Evolutionary conservation across 129 eudicot genomes (phyloP).

Genomic region (Logfia minima): DNA sequence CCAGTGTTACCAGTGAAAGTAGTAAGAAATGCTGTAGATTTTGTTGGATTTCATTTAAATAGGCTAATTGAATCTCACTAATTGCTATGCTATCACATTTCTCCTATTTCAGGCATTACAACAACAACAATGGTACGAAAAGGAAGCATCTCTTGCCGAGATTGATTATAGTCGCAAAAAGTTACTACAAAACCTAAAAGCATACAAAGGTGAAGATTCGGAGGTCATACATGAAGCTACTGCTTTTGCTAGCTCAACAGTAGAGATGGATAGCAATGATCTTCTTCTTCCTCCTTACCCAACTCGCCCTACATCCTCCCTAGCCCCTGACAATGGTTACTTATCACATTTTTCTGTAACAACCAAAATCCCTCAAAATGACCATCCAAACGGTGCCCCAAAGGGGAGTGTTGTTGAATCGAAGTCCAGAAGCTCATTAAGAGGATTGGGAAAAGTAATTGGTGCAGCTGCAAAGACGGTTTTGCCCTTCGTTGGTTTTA

Average conservation of each 20-base stretch:
- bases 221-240: slow-evolving; percentile 79
- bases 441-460: slow-evolving; percentile 45
- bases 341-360: slow-evolving; percentile 46
- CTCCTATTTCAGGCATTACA: slow-evolving; percentile 55
- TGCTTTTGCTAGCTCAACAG: slow-evolving; percentile 77
- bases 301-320: slow-evolving; percentile 52
- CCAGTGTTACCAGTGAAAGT: not conserved
- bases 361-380: slow-evolving; percentile 43
- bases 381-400: slow-evolving; percentile 17
- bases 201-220: slow-evolving; percentile 71
- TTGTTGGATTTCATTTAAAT: not conserved
- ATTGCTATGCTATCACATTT: not conserved
- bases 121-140: slow-evolving; percentile 89
- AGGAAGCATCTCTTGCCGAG: slow-evolving; percentile 71
- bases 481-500: slow-evolving; percentile 61
- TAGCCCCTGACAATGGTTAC: slow-evolving; percentile 28
- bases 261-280: slow-evolving; percentile 60
- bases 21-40: not conserved
- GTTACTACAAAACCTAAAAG: slow-evolving; percentile 70
- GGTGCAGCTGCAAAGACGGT: slow-evolving; percentile 63
- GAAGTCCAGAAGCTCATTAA: slow-evolving; percentile 36
- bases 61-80: slow-evolving; percentile 5
- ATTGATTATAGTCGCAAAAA: slow-evolving; percentile 70
- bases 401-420: slow-evolving; percentile 30
- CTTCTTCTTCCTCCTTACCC: slow-evolving; percentile 91